Percentiles rank a stretch among this genome's conserved stretches.
phyloP scores from a whole-genome alignment of 257 asterid genomes.

The Paraleonurus japonicus region DNA sequence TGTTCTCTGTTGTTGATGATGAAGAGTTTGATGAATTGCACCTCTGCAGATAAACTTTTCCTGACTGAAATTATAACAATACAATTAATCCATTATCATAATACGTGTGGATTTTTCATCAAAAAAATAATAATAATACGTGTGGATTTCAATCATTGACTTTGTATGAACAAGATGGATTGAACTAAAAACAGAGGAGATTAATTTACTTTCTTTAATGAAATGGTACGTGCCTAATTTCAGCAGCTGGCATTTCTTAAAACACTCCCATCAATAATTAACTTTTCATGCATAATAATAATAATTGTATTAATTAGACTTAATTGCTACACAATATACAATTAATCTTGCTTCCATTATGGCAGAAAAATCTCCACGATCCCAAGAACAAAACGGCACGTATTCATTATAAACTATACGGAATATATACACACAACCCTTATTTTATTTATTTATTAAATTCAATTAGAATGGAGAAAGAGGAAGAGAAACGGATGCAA shows the following conservation, averaged over 20 bases:
- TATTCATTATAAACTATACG: slow-evolving; percentile 5
- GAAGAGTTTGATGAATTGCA: slow-evolving; percentile 56
- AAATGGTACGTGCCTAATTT: too few relatives aligned
- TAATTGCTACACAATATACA: not conserved
- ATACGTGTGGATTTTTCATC: too few relatives aligned
- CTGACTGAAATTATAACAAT: slow-evolving; percentile 54
- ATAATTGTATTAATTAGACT: slow-evolving; percentile 2
- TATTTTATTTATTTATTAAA: not conserved
- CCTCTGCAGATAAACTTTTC: slow-evolving; percentile 74
- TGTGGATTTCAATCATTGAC: not conserved
- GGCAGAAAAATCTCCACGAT: slow-evolving; percentile 25
- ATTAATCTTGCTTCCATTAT: slow-evolving; percentile 25
- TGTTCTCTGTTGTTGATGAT: slow-evolving; percentile 41
- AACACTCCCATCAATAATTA: not conserved
- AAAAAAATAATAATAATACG: too few relatives aligned
- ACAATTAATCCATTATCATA: too few relatives aligned
- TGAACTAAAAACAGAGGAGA: not conserved
- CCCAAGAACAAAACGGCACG: slow-evolving; percentile 25
- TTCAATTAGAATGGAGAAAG: not conserved
- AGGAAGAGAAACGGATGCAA: not conserved
- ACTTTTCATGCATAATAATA: not conserved
- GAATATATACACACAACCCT: too few relatives aligned
- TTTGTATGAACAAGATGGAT: not conserved
- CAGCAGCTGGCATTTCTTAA: not conserved
- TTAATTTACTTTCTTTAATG: not conserved